These are phyloP conservation scores for Carex pumila DNA, from an alignment of 176 grass and related monocot species.

Conservation along the genomic window DNA sequence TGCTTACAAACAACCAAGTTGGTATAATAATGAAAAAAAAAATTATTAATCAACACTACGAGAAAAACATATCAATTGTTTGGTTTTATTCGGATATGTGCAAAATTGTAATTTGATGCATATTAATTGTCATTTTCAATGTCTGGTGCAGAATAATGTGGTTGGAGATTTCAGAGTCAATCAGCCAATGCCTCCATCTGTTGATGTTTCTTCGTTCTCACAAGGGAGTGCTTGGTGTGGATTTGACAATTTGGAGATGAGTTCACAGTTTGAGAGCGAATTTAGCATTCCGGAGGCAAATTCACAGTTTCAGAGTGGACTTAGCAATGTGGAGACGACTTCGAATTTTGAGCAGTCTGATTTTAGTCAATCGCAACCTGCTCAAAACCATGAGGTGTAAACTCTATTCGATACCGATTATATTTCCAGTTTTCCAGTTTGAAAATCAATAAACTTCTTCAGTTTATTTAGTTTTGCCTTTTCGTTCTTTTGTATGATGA, in stretches of 20 bases:
- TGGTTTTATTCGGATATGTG: not conserved
- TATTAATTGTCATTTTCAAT: conserved; percentile 16
- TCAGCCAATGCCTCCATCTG: not conserved
- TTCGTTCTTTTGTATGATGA: not conserved
- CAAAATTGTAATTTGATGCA: not conserved
- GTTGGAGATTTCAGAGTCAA: conserved; percentile 2
- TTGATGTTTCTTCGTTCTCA: conserved; percentile 25
- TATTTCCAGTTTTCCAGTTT: not conserved
- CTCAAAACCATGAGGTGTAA: conserved; percentile 16
- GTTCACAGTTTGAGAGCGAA: conserved; percentile 26
- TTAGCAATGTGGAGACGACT: not conserved
- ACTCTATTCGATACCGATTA: not conserved
- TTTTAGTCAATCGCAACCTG: conserved; percentile 28
- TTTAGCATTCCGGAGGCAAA: not conserved
- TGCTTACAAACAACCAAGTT: not conserved
- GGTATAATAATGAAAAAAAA: not conserved
- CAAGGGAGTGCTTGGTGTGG: conserved; percentile 20
- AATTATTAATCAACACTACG: not conserved
- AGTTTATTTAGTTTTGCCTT: not conserved
- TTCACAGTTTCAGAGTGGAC: conserved; percentile 13
- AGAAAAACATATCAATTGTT: not conserved
- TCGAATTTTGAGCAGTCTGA: conserved; percentile 38
- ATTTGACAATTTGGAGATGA: not conserved
- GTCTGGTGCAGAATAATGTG: conserved; percentile 29
- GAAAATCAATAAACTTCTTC: not conserved